phyloP scores from a whole-genome alignment of 2,329 filamentous ascomycete genomes.

The Diaporthe humulicola region DNA sequence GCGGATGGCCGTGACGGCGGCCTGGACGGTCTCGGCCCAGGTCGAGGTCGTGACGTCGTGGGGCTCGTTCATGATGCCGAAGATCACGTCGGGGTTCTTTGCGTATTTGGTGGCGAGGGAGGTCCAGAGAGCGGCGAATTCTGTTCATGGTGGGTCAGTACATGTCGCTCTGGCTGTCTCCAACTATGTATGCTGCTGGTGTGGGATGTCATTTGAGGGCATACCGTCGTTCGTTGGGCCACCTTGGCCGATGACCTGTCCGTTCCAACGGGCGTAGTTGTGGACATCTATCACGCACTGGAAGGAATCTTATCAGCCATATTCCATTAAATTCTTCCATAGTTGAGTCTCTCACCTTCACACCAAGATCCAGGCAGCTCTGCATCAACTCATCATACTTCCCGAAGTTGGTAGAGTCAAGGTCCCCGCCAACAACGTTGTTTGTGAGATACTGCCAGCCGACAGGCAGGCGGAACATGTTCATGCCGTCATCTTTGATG shows the following conservation, averaged over 20 bases:
- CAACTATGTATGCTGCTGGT: too few species aligned
- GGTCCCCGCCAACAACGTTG: slow-evolving; percentile 55
- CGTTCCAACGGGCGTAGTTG: slow-evolving; percentile 67
- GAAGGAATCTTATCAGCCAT: background rate
- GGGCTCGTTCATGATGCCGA: slow-evolving; percentile 78
- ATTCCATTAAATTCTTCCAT: fast-evolving
- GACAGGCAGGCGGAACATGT: slow-evolving; percentile 68
- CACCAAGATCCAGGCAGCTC: slow-evolving; percentile 61
- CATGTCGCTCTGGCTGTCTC: background rate
- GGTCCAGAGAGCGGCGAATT: slow-evolving; percentile 72
- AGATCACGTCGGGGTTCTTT: slow-evolving; percentile 64
- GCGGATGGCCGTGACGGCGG: slow-evolving; percentile 74
- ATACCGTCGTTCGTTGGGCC: slow-evolving; percentile 57
- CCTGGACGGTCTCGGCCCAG: slow-evolving; percentile 73
- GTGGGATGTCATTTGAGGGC: background rate
- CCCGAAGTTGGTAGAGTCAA: slow-evolving; percentile 56
- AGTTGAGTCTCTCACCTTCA: slow-evolving; percentile 41
- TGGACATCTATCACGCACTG: slow-evolving; percentile 61
- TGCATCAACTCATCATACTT: slow-evolving; percentile 65
- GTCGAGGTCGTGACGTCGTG: slow-evolving; percentile 64
- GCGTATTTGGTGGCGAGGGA: slow-evolving; percentile 70
- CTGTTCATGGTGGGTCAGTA: slow-evolving; percentile 13
- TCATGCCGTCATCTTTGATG: slow-evolving; percentile 64
- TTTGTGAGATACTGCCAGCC: slow-evolving; percentile 66
- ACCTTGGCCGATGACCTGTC: slow-evolving; percentile 73